Base-by-base conservation (phyloP, 768 basidiomycete genomes). In the Pulveroboletus sp. region DNA sequence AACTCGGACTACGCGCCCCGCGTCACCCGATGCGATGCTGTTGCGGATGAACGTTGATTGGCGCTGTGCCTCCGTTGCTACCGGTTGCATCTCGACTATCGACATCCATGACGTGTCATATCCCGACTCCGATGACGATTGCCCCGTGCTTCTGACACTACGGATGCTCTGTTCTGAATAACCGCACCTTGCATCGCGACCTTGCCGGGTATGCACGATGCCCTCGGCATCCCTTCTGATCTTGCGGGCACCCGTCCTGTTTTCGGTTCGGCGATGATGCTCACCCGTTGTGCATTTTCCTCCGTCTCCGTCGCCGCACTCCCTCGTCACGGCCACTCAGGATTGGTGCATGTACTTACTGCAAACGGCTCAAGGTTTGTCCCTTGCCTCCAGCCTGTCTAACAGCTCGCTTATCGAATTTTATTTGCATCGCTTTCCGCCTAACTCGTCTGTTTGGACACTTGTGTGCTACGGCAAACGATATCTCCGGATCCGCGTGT, bases 291-390 rank as follows among this genome's bases (percentile, higher is more conserved):
- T 45, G 4, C 49, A 38, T 40, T 38, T 49, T 27, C 18, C 39
- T 49, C 39, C 47, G 49, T 48, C 46, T 11, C 49, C 39, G 39
- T 53, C 51, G 33, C 51, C 46, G 24, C 28, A 8, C 27, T 57
- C 39, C 36, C n/a, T 47, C 36, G 47, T 45, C 31, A 51, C 39
- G 43, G 38, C 26, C 33, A 27, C 57, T 38, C 65, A 91, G 88
- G 38, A 82, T 84, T 55, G 87, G 89, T 50, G 89, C 89, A 38
- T 92, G 89, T 68, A 85, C 79, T 4, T 82, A 91, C 62, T 92
- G 89, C 78, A 92, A 90, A 68, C 86, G 83, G 62, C 81, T 91
- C 60, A 92, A 92, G 84, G 87, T 85, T 69, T 50, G 81, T 71
- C 30, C 50, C 42, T 46, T 46, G 26, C 45, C 43, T 57, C 18